phyloP scores from a whole-genome alignment of 202 grass and related monocot genomes.

The Brachypodium distachyon region DNA sequence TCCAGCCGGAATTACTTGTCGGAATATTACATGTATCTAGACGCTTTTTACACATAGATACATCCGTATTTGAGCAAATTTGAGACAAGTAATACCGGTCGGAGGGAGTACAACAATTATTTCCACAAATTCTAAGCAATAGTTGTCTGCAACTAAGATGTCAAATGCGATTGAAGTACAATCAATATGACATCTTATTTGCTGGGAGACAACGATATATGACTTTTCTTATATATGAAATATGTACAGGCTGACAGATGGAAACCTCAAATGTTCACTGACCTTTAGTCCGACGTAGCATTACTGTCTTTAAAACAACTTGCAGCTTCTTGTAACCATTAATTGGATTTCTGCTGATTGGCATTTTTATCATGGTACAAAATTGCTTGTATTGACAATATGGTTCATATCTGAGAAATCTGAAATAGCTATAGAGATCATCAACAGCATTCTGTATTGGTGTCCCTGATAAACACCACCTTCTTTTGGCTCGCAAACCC shows the following conservation, averaged over 20 bases:
- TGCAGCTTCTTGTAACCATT: slow-evolving; percentile 94
- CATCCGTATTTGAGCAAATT: no score
- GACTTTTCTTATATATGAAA: slow-evolving; percentile 10
- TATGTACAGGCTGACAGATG: not conserved
- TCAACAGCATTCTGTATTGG: slow-evolving; percentile 99
- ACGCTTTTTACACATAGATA: no score
- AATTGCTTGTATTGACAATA: slow-evolving; percentile 73
- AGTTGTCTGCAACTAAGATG: not conserved
- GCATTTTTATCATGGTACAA: slow-evolving; percentile 72
- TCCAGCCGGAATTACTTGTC: no score
- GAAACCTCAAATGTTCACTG: not conserved
- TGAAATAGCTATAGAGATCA: slow-evolving; percentile 96
- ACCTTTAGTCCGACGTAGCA: slow-evolving; percentile 99
- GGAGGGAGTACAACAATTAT: not conserved
- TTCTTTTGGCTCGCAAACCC: slow-evolving; percentile 94
- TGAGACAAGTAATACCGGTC: no score
- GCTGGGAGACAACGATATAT: not conserved
- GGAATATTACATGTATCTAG: no score
- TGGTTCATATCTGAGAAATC: slow-evolving; percentile 91
- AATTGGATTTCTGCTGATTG: slow-evolving; percentile 68
- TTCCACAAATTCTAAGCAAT: not conserved
- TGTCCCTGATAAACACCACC: slow-evolving; percentile 99
- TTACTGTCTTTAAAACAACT: slow-evolving; percentile 91
- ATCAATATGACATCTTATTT: not conserved
- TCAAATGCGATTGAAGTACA: not conserved